Conservation (phyloP, 148 eudicot genomes). For the Rhododendron simsii region DNA sequence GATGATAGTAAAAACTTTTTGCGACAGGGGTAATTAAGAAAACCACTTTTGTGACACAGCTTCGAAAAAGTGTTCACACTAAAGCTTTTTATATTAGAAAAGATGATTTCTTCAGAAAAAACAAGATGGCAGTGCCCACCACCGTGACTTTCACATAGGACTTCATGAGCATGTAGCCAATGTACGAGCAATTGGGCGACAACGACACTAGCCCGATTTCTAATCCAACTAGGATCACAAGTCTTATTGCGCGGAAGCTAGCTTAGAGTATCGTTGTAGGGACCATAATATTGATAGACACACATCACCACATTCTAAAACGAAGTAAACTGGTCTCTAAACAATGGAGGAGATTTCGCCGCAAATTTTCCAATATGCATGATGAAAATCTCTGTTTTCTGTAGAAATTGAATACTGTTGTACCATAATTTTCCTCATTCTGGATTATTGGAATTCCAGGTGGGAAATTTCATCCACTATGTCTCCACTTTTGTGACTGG, state of each 20-base stretch:
- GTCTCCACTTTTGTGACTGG: conserved; percentile 96
- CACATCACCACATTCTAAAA: not conserved
- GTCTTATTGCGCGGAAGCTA: not conserved
- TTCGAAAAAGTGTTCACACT: too few species aligned
- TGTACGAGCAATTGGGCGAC: not conserved
- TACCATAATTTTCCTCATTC: not conserved
- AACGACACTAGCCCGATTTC: not conserved
- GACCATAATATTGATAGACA: not conserved
- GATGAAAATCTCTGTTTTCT: not conserved
- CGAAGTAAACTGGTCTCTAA: not conserved
- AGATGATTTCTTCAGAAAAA: too few species aligned
- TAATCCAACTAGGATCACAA: not conserved
- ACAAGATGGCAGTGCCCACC: too few species aligned
- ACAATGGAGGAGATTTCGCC: not conserved
- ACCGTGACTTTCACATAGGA: not conserved
- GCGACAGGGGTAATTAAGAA: too few species aligned
- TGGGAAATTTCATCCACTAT: conserved; percentile 95
- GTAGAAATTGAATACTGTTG: not conserved
- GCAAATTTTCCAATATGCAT: not conserved
- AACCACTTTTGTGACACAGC: too few species aligned
- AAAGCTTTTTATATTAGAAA: too few species aligned
- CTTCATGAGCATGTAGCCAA: not conserved
- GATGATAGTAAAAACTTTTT: too few species aligned
- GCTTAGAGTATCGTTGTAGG: not conserved
- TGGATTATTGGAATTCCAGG: conserved; percentile 36